Evolutionary conservation across 371 early-diverging fungal genomes (phyloP).

Genomic region (Apophysomyces ossiformis): DNA sequence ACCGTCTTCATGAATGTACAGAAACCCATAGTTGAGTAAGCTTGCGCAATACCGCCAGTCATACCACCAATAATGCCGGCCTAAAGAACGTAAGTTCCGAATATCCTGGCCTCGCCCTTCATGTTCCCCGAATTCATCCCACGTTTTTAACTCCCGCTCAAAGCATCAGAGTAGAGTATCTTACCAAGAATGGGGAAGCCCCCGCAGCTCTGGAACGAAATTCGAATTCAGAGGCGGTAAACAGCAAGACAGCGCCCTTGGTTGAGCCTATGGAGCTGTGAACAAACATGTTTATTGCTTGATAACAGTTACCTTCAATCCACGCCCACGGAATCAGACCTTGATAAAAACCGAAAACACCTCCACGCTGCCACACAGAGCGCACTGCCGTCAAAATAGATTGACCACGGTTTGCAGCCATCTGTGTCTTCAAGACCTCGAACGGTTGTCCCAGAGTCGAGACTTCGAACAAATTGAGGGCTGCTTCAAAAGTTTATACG

Average conservation of each 20-base stretch:
- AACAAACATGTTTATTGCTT: too few relatives aligned
- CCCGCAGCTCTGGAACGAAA: constrained; percentile 63
- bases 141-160: background rate
- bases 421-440: constrained; percentile 89
- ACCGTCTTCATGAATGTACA: constrained; percentile 99
- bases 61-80: constrained; percentile 94
- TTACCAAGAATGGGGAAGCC: constrained; percentile 62
- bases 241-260: constrained; percentile 94
- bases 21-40: constrained; percentile 98
- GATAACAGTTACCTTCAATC: constrained; percentile 66
- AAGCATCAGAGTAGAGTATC: background rate
- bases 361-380: constrained; percentile 79
- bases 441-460: constrained; percentile 91
- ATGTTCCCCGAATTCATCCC: constrained; percentile 1
- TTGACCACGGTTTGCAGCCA: constrained; percentile 86
- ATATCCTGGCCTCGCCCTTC: background rate
- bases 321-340: constrained; percentile 89
- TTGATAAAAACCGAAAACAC: constrained; percentile 83
- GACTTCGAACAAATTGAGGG: constrained; percentile 81
- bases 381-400: constrained; percentile 63
- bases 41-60: constrained; percentile 90
- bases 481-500: constrained; percentile 19
- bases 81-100: constrained; percentile 23
- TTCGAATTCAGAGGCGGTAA: constrained; percentile 94
- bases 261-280: constrained; percentile 38